Evolutionary conservation across 805 yeast species (phyloP).

Genomic region (Brettanomyces sp.): DNA sequence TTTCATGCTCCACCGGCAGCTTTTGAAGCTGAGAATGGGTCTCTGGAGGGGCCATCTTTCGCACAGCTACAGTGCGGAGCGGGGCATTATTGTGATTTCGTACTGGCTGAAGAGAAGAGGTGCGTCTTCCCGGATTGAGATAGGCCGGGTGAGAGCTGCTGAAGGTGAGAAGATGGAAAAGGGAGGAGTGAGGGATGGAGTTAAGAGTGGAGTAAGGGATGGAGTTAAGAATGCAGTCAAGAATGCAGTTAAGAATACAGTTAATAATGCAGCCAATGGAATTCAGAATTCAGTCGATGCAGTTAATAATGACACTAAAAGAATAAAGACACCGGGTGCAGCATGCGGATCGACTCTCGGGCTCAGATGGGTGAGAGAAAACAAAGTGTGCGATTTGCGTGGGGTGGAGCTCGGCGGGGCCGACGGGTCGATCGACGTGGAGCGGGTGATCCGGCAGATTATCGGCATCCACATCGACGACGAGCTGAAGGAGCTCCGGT

Average conservation of each 20-base stretch:
- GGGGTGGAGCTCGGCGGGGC: constrained; percentile 24
- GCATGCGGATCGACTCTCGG: constrained; percentile 27
- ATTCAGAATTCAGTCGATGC: too few species aligned
- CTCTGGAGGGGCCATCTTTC: constrained; percentile 54
- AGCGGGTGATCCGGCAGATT: constrained; percentile 27
- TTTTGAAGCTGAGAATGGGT: constrained; percentile 39
- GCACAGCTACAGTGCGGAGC: constrained; percentile 47
- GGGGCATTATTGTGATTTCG: constrained; percentile 42
- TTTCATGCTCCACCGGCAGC: constrained; percentile 48
- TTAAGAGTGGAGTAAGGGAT: too few species aligned
- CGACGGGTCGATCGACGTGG: constrained; percentile 27
- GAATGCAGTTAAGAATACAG: too few species aligned
- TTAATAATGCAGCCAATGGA: too few species aligned
- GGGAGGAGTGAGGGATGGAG: too few species aligned
- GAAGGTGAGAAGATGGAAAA: too few species aligned
- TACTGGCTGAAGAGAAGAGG: constrained; percentile 56
- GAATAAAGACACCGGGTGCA: too few species aligned
- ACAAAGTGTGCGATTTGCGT: constrained; percentile 19
- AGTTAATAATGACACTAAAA: too few species aligned
- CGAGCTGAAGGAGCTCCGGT: constrained; percentile 25
- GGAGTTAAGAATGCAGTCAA: too few species aligned
- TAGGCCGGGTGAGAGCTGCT: constrained; percentile 28
- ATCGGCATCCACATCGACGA: constrained; percentile 31
- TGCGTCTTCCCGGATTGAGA: constrained; percentile 46
- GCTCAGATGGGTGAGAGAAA: constrained; percentile 58